Percentiles rank a stretch among this genome's conserved stretches.
Evolutionary conservation across 371 early-diverging fungal species (phyloP).

Genomic region (Mortierella sp.): DNA sequence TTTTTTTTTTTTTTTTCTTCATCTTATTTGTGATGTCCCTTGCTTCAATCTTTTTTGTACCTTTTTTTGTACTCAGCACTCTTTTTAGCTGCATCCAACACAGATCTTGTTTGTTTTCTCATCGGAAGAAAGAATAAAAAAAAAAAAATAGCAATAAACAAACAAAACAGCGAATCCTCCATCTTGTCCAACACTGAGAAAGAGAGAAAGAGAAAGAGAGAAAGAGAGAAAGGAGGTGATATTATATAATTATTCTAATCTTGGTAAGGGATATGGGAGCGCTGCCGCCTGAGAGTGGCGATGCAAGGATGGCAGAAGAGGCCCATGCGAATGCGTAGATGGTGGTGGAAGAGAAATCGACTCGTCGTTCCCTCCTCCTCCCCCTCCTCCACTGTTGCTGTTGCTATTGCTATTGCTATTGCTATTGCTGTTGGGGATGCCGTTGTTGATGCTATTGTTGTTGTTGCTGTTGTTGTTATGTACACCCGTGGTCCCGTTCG

Average conservation of each 20-base stretch:
- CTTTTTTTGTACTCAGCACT: no score
- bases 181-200: no score
- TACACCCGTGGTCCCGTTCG: neutral
- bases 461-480: constrained; percentile 1
- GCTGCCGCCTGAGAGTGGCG: constrained; percentile 16
- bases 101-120: no score
- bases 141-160: no score
- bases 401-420: neutral
- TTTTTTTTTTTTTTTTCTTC: no score
- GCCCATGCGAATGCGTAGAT: constrained; percentile 1
- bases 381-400: constrained; percentile 1
- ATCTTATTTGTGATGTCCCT: no score
- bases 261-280: constrained; percentile 13
- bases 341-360: constrained; percentile 9
- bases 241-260: constrained; percentile 23
- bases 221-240: no score
- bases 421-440: neutral
- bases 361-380: constrained; percentile 1
- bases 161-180: no score
- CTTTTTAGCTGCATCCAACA: no score
- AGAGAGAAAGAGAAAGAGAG: no score
- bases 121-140: no score
- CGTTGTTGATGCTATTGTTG: neutral
- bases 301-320: constrained; percentile 7
- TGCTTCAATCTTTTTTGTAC: no score